These are phyloP conservation scores for Lipomyces spencermartinsiae DNA, from an alignment of 805 yeast species.

Conservation along the genomic window DNA sequence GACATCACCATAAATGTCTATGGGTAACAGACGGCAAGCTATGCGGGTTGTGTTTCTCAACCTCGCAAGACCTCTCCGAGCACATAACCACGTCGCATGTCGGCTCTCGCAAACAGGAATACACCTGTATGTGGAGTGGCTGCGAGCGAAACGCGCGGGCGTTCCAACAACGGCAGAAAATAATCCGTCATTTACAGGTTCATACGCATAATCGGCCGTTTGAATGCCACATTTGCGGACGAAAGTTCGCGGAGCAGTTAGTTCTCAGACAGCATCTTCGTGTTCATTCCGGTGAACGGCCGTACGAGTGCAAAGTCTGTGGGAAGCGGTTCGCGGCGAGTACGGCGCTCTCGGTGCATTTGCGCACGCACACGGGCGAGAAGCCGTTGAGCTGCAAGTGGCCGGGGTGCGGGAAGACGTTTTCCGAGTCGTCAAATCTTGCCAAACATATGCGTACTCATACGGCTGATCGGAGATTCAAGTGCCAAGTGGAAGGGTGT, in stretches of 20 bases:
- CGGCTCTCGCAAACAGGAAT: conserved; percentile 71
- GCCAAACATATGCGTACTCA: conserved; percentile 89
- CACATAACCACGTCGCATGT: conserved; percentile 76
- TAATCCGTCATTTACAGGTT: conserved; percentile 82
- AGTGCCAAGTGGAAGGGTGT: conserved; percentile 40
- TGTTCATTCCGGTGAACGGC: conserved; percentile 89
- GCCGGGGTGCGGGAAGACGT: conserved; percentile 82
- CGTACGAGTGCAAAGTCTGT: conserved; percentile 75
- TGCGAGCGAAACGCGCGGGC: conserved; percentile 69
- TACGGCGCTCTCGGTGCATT: conserved; percentile 81
- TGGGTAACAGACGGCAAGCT: conserved; percentile 40
- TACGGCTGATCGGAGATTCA: conserved; percentile 42
- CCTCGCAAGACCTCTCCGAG: conserved; percentile 67
- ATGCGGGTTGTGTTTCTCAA: conserved; percentile 60
- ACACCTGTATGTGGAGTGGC: conserved; percentile 77
- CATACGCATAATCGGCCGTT: conserved; percentile 88
- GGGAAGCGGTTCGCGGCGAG: conserved; percentile 81
- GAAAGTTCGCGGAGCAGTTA: conserved; percentile 75
- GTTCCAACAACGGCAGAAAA: conserved; percentile 84
- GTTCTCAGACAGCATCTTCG: conserved; percentile 82
- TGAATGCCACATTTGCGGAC: conserved; percentile 71
- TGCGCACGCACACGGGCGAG: conserved; percentile 87
- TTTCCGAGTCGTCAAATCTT: conserved; percentile 87
- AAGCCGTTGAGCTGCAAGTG: conserved; percentile 81
- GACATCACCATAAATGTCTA: conserved; percentile 28